Evolutionary conservation across 2,329 filamentous ascomycete genomes (phyloP).

Genomic region (Fusarium beomiforme): DNA sequence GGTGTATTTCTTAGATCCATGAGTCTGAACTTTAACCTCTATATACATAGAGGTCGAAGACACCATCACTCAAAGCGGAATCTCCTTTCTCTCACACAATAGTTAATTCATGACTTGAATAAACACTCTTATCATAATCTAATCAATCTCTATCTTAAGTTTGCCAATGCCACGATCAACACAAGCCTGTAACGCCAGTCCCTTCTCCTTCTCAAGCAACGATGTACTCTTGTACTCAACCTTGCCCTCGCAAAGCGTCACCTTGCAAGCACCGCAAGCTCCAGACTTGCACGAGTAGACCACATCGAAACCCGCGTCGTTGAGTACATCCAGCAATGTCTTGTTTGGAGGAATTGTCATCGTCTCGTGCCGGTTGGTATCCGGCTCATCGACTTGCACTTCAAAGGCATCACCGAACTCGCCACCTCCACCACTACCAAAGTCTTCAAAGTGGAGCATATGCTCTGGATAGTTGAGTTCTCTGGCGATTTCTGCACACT

Average conservation of each 20-base stretch:
- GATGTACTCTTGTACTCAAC: background rate
- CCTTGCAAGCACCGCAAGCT: background rate
- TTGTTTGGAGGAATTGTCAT: background rate
- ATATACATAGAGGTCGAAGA: too few relatives aligned
- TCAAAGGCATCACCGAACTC: background rate
- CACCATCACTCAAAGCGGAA: too few relatives aligned
- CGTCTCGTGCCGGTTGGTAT: background rate
- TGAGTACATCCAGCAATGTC: background rate
- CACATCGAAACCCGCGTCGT: background rate
- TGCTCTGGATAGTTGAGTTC: background rate
- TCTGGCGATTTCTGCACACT: background rate
- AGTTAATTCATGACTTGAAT: too few relatives aligned
- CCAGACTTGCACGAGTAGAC: background rate
- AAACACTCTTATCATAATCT: background rate
- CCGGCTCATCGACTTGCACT: background rate
- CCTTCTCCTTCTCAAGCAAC: background rate
- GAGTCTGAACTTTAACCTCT: too few relatives aligned
- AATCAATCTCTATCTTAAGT: background rate
- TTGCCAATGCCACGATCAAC: background rate
- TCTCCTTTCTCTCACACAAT: too few relatives aligned
- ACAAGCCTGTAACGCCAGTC: background rate
- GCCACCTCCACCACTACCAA: background rate
- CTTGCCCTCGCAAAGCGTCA: background rate
- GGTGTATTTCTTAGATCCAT: too few relatives aligned
- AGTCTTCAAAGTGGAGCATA: background rate